Evolutionary conservation across 768 basidiomycete species (phyloP).

Genomic region (Lentinula detonsa): DNA sequence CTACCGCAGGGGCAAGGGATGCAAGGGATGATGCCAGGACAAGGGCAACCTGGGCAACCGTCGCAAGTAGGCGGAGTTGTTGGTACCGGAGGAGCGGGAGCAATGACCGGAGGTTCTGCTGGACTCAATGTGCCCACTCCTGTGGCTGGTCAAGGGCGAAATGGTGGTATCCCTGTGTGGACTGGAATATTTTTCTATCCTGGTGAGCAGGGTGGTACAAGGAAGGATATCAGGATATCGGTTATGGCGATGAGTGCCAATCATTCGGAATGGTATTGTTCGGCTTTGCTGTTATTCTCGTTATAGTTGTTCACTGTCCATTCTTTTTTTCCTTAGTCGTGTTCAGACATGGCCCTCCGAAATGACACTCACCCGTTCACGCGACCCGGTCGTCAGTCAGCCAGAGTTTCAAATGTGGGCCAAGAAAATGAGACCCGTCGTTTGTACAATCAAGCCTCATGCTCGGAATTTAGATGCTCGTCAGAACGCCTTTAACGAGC

Average conservation of each 20-base stretch:
- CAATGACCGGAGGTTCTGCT: background rate
- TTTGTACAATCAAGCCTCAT: conserved; percentile 1
- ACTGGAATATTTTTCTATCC: background rate
- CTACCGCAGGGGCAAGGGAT: background rate
- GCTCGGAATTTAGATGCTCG: background rate
- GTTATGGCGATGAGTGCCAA: background rate
- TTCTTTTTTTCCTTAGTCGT: background rate
- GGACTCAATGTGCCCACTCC: background rate
- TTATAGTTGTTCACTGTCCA: background rate
- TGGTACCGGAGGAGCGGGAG: background rate
- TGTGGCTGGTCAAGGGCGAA: background rate
- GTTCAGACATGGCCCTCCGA: background rate
- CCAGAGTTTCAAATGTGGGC: background rate
- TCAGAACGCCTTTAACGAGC: background rate
- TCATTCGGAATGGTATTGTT: background rate
- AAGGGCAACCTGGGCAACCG: background rate
- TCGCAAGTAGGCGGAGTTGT: background rate
- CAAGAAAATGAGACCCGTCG: conserved; percentile 1
- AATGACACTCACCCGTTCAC: background rate
- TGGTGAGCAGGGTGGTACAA: background rate
- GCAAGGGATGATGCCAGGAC: background rate
- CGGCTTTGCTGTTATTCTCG: background rate
- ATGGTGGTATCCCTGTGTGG: background rate
- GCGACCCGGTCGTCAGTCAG: background rate
- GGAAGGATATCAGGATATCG: background rate